These are phyloP conservation scores for Botryotinia globosa DNA, from an alignment of 2,329 filamentous ascomycete genomes.

Conservation along the genomic window DNA sequence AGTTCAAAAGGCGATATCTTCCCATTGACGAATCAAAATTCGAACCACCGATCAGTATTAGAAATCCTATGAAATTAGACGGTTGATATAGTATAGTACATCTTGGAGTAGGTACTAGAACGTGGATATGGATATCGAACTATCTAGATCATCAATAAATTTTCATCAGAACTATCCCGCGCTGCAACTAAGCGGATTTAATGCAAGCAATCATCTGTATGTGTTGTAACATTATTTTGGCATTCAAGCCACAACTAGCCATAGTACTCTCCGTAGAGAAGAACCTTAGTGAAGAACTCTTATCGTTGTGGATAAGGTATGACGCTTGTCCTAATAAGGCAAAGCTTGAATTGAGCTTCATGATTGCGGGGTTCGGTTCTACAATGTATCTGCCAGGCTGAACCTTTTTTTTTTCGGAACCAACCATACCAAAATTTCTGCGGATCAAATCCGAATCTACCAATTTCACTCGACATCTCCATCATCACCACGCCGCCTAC, in stretches of 20 bases:
- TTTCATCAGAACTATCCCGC: neutral
- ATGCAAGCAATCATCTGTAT: constrained; percentile 20
- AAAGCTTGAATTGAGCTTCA: constrained; percentile 1
- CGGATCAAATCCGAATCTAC: neutral
- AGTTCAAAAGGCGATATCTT: neutral
- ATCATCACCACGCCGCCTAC: neutral
- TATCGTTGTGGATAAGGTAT: constrained; percentile 2
- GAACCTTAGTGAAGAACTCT: constrained; percentile 7
- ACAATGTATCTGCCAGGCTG: neutral
- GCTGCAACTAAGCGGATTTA: constrained; percentile 19
- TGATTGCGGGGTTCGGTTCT: constrained; percentile 16
- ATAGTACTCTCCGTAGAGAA: neutral
- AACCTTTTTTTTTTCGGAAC: constrained; percentile 16
- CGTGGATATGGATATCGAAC: neutral
- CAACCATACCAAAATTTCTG: constrained; percentile 20
- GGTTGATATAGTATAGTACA: too few relatives aligned
- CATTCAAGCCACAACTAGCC: neutral
- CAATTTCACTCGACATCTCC: constrained; percentile 11
- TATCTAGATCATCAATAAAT: neutral
- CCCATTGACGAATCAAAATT: neutral
- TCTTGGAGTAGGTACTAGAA: neutral
- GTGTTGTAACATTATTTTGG: neutral
- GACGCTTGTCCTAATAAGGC: neutral
- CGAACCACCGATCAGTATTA: neutral
- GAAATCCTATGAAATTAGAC: neutral